Percentiles rank a stretch among this genome's conserved stretches.
phyloP scores from a whole-genome alignment of 306 rosid species.

The Gastrolobium villosum region DNA sequence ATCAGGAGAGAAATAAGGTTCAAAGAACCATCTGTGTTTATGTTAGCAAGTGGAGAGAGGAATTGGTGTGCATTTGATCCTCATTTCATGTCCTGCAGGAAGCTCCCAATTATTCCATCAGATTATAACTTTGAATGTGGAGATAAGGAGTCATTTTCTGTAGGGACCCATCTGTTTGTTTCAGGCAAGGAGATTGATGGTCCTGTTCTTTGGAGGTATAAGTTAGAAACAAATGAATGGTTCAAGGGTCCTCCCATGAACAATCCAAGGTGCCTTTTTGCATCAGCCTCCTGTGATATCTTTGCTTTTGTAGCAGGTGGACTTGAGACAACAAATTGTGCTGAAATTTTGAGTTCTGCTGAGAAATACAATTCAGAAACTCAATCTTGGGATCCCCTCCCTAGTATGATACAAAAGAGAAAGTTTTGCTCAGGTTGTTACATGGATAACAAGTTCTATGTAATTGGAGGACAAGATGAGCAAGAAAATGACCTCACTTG shows the following conservation, averaged over 20 bases:
- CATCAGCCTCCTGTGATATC: slow-evolving; percentile 69
- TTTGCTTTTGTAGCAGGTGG: slow-evolving; percentile 86
- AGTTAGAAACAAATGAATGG: slow-evolving; percentile 69
- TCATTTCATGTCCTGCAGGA: slow-evolving; percentile 56
- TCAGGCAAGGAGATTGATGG: slow-evolving; percentile 71
- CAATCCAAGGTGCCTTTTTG: slow-evolving; percentile 72
- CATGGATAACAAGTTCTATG: slow-evolving; percentile 76
- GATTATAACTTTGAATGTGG: slow-evolving; percentile 56
- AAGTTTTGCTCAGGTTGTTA: slow-evolving; percentile 74
- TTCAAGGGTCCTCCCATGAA: slow-evolving; percentile 73
- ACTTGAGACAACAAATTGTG: slow-evolving; percentile 47
- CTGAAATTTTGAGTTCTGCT: slow-evolving; percentile 54
- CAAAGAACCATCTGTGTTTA: slow-evolving; percentile 68
- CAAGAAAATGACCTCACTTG: slow-evolving; percentile 55
- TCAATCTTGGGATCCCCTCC: slow-evolving; percentile 70
- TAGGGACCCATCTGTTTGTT: slow-evolving; percentile 76
- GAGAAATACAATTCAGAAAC: slow-evolving; percentile 71
- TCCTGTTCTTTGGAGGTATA: slow-evolving; percentile 70
- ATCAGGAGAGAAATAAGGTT: slow-evolving; percentile 69
- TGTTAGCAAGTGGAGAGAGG: slow-evolving; percentile 70
- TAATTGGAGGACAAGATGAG: slow-evolving; percentile 75
- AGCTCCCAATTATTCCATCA: slow-evolving; percentile 72
- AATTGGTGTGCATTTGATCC: slow-evolving; percentile 74
- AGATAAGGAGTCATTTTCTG: slow-evolving; percentile 76
- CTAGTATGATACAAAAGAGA: slow-evolving; percentile 64